Percentiles rank a stretch among this genome's conserved stretches.
These are phyloP conservation scores for Xerocomus brunneocitrinus DNA, from an alignment of 768 basidiomycete species.

Conservation along the genomic window DNA sequence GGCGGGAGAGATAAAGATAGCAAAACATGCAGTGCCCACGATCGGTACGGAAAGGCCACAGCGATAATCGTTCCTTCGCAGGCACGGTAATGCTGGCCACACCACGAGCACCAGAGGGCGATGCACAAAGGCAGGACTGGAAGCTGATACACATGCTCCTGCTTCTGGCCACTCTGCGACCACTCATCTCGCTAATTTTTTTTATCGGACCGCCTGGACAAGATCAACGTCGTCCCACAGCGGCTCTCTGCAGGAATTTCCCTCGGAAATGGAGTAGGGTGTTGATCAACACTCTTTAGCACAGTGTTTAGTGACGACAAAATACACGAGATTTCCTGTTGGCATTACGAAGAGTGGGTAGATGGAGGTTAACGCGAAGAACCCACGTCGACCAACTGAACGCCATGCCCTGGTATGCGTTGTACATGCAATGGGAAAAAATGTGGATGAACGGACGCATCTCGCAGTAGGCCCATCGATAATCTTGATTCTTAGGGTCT, in stretches of 20 bases:
- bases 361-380: conserved; percentile 5
- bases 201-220: conserved; percentile 14
- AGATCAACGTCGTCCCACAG: conserved; percentile 2
- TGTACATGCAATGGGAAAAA: conserved; percentile 4
- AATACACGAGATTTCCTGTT: conserved; percentile 3
- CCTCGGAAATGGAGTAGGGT: conserved; percentile 22
- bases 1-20: conserved; percentile 21
- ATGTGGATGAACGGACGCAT: conserved; percentile 12
- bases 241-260: background rate
- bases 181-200: conserved; percentile 24
- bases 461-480: conserved; percentile 16
- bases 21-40: conserved; percentile 16
- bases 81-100: conserved; percentile 8
- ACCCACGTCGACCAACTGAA: conserved; percentile 3
- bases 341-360: conserved; percentile 3
- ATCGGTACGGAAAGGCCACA: conserved; percentile 13
- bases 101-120: conserved; percentile 16
- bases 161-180: conserved; percentile 29
- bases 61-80: conserved; percentile 13
- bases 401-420: background rate
- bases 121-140: conserved; percentile 24
- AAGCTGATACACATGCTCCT: conserved; percentile 20
- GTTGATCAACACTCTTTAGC: background rate
- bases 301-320: conserved; percentile 4
- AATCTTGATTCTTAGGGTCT: conserved; percentile 21